These are phyloP conservation scores for Termitomyces eurrhizus DNA, from an alignment of 768 basidiomycete species.

Conservation along the genomic window DNA sequence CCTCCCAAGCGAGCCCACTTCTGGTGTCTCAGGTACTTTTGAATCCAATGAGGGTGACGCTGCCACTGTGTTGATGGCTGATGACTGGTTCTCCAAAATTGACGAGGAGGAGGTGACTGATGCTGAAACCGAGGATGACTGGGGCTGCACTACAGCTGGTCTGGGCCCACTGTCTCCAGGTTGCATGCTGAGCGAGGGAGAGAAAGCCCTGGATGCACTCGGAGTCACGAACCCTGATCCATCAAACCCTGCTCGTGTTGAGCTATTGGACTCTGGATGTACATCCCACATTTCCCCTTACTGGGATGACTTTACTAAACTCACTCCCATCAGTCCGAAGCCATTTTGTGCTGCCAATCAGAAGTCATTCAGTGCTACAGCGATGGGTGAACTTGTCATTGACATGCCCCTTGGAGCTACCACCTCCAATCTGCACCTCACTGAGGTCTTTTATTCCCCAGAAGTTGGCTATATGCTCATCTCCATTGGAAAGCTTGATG, in stretches of 20 bases:
- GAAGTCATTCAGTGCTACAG: slow-evolving; percentile 25
- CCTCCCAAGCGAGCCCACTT: no score
- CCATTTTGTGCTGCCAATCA: slow-evolving; percentile 29
- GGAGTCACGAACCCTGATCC: no score
- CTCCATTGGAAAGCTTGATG: slow-evolving; percentile 32
- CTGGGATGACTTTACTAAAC: slow-evolving; percentile 20
- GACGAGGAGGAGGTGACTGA: not conserved
- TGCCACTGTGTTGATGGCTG: not conserved
- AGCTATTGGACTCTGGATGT: slow-evolving; percentile 18
- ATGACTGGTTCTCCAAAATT: slow-evolving; percentile 1
- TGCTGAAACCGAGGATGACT: not conserved
- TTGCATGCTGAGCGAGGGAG: not conserved
- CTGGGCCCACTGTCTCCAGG: not conserved
- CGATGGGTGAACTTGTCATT: slow-evolving; percentile 27
- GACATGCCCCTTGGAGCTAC: slow-evolving; percentile 28
- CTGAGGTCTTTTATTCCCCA: slow-evolving; percentile 32
- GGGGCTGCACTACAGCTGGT: not conserved
- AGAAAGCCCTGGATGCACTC: no score
- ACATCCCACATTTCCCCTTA: slow-evolving; percentile 1
- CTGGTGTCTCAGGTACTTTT: not conserved
- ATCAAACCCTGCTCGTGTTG: not conserved
- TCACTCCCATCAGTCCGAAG: slow-evolving; percentile 19
- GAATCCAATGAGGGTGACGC: not conserved
- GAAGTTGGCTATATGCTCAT: slow-evolving; percentile 34
- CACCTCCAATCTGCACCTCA: slow-evolving; percentile 21